A percentile compares a stretch with the other conserved stretches of the same genome.
Evolutionary conservation across 2,329 filamentous ascomycete genomes (phyloP).

Genomic region (Purpureocillium lavendulum): DNA sequence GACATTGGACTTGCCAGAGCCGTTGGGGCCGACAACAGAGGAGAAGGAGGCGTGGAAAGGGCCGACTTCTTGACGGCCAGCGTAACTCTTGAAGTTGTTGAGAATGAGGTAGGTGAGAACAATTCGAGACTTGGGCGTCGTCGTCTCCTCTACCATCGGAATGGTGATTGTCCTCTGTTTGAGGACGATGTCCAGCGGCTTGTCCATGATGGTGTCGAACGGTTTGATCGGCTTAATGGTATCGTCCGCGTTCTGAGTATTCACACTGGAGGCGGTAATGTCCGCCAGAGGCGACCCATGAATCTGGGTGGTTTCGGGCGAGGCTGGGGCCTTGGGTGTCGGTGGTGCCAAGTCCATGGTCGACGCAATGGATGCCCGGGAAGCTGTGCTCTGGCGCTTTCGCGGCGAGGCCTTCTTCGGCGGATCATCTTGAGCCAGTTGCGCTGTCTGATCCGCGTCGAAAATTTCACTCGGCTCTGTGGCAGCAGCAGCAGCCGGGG

Average conservation of each 20-base stretch:
- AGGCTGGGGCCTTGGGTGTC: conserved; percentile 44
- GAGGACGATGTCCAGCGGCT: conserved; percentile 87
- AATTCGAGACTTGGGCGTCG: conserved; percentile 72
- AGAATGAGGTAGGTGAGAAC: conserved; percentile 89
- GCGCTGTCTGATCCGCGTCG: conserved; percentile 24
- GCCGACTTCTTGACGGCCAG: conserved; percentile 87
- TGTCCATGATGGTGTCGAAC: conserved; percentile 71
- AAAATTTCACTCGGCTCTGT: conserved; percentile 26
- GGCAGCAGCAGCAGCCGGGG: neutral
- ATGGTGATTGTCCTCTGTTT: conserved; percentile 69
- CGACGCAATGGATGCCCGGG: conserved; percentile 29
- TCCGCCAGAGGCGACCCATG: conserved; percentile 58
- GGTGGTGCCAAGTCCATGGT: conserved; percentile 30
- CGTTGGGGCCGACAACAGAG: conserved; percentile 94
- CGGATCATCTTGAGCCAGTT: conserved; percentile 21
- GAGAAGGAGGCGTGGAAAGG: conserved; percentile 97
- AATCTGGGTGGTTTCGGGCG: conserved; percentile 44
- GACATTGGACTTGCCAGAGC: conserved; percentile 97
- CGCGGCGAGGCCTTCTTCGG: conserved; percentile 42
- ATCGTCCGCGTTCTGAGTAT: conserved; percentile 27
- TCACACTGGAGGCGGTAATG: conserved; percentile 60
- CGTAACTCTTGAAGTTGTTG: conserved; percentile 98
- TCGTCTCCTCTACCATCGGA: conserved; percentile 62
- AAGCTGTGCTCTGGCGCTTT: conserved; percentile 57
- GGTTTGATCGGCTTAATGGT: conserved; percentile 62